These are phyloP conservation scores for Penicillium psychrofluorescens DNA, from an alignment of 495 filamentous ascomycete species.

Conservation along the genomic window DNA sequence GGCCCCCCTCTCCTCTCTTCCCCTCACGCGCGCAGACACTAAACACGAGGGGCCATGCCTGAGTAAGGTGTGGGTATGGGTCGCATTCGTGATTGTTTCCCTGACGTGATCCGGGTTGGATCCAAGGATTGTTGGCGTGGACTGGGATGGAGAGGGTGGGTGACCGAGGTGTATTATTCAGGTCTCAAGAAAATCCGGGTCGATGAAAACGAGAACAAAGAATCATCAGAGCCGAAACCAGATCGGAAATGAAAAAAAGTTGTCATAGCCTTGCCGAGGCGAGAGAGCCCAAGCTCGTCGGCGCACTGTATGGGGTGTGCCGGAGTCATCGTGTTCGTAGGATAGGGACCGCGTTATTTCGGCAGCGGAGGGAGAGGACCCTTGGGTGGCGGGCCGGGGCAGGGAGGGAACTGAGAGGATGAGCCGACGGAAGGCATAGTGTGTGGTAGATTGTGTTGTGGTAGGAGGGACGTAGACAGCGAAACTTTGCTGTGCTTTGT, in stretches of 20 bases:
- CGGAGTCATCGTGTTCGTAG: conserved; percentile 32
- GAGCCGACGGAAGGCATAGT: conserved; percentile 62
- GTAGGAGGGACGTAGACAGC: not conserved
- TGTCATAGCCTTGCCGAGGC: conserved; percentile 28
- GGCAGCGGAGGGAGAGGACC: conserved; percentile 77
- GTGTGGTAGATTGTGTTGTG: conserved; percentile 2
- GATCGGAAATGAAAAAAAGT: conserved; percentile 15
- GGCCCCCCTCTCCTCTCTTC: no score
- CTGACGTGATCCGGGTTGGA: no score
- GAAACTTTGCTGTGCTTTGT: no score
- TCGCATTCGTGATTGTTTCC: no score
- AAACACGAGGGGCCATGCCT: no score
- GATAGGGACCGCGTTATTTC: conserved; percentile 47
- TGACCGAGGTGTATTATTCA: conserved; percentile 2
- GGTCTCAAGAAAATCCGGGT: conserved; percentile 4
- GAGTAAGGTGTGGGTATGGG: no score
- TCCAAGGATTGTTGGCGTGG: not conserved
- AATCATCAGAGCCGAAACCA: conserved; percentile 18
- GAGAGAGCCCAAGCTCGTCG: conserved; percentile 19
- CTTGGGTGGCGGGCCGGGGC: conserved; percentile 77
- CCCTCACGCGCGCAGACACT: no score
- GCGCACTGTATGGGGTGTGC: conserved; percentile 19
- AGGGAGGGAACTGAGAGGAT: conserved; percentile 63
- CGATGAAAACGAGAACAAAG: conserved; percentile 7
- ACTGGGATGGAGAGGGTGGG: not conserved